phyloP scores from a whole-genome alignment of 305 asterid genomes.

The Lippia alba region DNA sequence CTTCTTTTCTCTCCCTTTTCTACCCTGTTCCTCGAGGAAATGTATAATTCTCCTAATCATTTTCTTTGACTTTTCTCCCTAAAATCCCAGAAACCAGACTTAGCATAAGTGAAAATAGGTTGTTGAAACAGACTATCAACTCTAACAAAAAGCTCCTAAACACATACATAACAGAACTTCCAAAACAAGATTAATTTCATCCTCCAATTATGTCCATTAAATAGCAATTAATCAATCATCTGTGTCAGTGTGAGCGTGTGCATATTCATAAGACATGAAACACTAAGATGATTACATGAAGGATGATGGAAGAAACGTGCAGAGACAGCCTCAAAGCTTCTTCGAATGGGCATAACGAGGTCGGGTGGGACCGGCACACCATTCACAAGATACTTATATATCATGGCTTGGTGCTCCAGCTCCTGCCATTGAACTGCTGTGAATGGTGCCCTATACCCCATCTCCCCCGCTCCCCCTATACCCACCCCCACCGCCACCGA shows the following conservation, averaged over 20 bases:
- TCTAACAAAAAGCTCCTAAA: background rate
- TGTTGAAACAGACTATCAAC: background rate
- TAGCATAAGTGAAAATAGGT: background rate
- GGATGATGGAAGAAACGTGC: slow-evolving; percentile 84
- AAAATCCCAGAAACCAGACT: background rate
- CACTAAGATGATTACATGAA: slow-evolving; percentile 53
- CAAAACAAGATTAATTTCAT: background rate
- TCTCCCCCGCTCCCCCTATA: slow-evolving; percentile 53
- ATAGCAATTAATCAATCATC: slow-evolving; percentile 19
- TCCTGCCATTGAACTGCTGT: slow-evolving; percentile 99
- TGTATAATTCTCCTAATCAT: too few relatives aligned
- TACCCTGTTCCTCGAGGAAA: too few relatives aligned
- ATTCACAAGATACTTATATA: slow-evolving; percentile 83
- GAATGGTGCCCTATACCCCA: slow-evolving; percentile 70
- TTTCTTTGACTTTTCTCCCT: too few relatives aligned
- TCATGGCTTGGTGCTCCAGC: slow-evolving; percentile 97
- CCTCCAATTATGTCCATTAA: background rate
- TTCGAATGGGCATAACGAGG: slow-evolving; percentile 86
- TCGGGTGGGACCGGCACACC: slow-evolving; percentile 91
- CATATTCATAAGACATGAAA: background rate
- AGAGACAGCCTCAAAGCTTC: slow-evolving; percentile 82
- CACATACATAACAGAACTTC: background rate
- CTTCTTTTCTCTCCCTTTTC: too few relatives aligned
- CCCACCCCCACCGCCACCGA: slow-evolving; percentile 68
- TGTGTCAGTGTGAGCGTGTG: background rate